Percentiles rank a stretch among this genome's conserved stretches.
Conservation (phyloP, 139 green algal species). For the Desmodesmus armatus region DNA sequence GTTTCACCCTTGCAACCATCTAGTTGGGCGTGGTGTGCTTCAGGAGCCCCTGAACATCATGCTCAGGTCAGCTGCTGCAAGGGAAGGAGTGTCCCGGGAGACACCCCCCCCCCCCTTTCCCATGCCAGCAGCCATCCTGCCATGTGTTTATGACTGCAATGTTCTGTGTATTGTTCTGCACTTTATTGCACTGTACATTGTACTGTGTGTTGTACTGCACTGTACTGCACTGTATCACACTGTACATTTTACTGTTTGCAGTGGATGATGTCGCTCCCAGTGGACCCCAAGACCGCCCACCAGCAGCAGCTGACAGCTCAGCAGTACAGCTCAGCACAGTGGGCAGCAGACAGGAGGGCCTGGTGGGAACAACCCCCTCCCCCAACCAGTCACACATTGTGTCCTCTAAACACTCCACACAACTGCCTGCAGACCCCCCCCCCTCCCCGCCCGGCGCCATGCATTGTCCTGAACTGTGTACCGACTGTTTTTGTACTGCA, state of each 20-base stretch:
- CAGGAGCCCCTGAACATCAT: too few relatives aligned
- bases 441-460: neutral
- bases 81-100: too few relatives aligned
- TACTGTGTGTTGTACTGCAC: too few relatives aligned
- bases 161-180: too few relatives aligned
- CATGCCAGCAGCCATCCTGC: too few relatives aligned
- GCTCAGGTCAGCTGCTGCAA: too few relatives aligned
- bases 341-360: neutral
- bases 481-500: neutral
- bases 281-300: neutral
- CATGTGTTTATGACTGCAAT: too few relatives aligned
- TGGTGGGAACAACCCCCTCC: neutral
- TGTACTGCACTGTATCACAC: neutral
- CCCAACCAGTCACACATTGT: neutral
- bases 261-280: neutral
- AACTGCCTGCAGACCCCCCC: neutral
- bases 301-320: neutral
- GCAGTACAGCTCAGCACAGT: neutral
- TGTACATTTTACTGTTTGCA: neutral
- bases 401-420: constrained; percentile 2
- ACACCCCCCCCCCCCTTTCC: too few relatives aligned
- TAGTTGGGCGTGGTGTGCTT: too few relatives aligned
- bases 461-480: neutral
- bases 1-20: too few relatives aligned
- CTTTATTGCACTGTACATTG: too few relatives aligned